Base-by-base conservation (phyloP, 805 yeast species). In the Kluyveromyces aestuarii region DNA sequence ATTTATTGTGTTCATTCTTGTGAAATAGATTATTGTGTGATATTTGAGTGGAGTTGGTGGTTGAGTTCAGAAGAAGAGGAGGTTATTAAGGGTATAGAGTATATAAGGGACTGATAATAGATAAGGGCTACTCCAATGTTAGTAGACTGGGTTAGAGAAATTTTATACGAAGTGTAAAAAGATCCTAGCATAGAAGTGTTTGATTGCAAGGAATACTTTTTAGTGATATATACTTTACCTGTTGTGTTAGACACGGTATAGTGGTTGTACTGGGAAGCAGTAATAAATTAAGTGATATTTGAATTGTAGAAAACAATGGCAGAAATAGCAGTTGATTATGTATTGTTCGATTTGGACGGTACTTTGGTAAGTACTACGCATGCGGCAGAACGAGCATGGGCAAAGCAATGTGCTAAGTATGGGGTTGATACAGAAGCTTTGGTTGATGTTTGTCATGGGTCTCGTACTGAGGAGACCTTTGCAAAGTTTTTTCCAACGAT, bases 281-380 rank as follows among this genome's bases (percentile, higher is more conserved):
- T 21, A 21, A 21, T 21, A 21, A 21, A 6, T 21, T 21, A 6
- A 21, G 25, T 21, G 25, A 21, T 21, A 30, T 5, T 30, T 10
- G 14, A 11, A 3, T 30, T 30, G 4, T 30, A 30, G 35, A 30
- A 30, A 25, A 51, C 48, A 33, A 52, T 47, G 13, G 25, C 56
- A 10, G 10, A 44, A 13, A 43, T 59, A n/a, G 43, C 48, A 8
- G 53, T 49, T 11, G 58, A 55, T 45, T 27, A 55, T 13, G 55
- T 59, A 50, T 75, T 84, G 46, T 86, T 86, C 61, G 95, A 86
- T 67, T 75, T 87, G 46, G 95, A 86, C 61, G 95, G 95, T 37
- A 87, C 95, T 16, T 69, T 86, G 52, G 86, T 86, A 54, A 77
- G 80, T 62, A 82, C 93, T 33, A 84, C 89, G 40, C 77, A 75